Conservation (phyloP, 176 grass and related monocot species). For the Elymus sibiricus region DNA sequence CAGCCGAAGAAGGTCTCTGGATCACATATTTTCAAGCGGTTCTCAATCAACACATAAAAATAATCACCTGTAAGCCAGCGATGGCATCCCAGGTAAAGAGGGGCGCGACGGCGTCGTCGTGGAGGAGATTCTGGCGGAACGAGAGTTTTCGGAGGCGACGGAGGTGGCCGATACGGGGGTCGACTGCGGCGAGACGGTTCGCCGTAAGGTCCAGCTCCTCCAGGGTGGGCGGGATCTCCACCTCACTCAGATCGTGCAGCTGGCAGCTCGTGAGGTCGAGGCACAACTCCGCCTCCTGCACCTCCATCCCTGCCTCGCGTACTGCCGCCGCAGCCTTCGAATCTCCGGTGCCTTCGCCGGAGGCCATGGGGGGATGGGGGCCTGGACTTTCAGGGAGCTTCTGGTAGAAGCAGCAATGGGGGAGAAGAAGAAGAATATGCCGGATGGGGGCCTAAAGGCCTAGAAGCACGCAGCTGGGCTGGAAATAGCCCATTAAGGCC, state of each 20-base stretch:
- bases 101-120: constrained; percentile 61
- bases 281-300: constrained; percentile 22
- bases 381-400: constrained; percentile 21
- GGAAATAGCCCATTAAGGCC: not conserved
- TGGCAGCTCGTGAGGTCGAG: constrained; percentile 90
- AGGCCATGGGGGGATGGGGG: constrained; percentile 24
- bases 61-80: constrained; percentile 57
- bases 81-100: constrained; percentile 70
- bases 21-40: not conserved
- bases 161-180: constrained; percentile 60
- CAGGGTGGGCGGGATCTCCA: constrained; percentile 74
- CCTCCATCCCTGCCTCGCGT: constrained; percentile 32
- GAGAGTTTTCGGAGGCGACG: constrained; percentile 70
- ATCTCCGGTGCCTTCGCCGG: constrained; percentile 14
- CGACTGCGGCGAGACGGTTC: constrained; percentile 68
- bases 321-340: not conserved
- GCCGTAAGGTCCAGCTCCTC: constrained; percentile 93
- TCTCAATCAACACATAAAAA: not conserved
- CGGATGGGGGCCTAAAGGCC: not conserved
- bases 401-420: not conserved
- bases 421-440: not conserved
- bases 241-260: constrained; percentile 77
- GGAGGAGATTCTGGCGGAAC: constrained; percentile 80
- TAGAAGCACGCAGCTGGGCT: not conserved
- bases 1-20: too few species aligned